These are phyloP conservation scores for Scedosporium minutisporum DNA, from an alignment of 2,329 filamentous ascomycete genomes.

Conservation along the genomic window DNA sequence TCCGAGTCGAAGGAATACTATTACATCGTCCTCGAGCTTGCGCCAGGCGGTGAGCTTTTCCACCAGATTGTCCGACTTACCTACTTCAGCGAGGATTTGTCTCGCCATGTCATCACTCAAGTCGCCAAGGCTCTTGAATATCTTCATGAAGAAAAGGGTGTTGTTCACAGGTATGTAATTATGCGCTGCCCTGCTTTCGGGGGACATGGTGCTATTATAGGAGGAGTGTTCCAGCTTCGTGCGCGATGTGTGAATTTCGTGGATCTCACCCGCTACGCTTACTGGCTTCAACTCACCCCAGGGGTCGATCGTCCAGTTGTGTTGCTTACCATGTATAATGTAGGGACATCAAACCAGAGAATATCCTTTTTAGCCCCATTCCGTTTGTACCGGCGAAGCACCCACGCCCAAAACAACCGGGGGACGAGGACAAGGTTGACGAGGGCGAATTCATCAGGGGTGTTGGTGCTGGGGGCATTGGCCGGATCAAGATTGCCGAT, in stretches of 20 bases:
- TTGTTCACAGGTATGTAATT: constrained; percentile 78
- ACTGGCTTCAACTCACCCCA: no score
- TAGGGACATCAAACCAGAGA: constrained; percentile 97
- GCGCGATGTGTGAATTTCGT: no score
- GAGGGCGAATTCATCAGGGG: constrained; percentile 87
- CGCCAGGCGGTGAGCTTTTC: constrained; percentile 91
- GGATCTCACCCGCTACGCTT: no score
- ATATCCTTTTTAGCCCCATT: constrained; percentile 83
- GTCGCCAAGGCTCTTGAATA: constrained; percentile 91
- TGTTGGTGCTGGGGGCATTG: constrained; percentile 79
- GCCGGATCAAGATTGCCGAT: constrained; percentile 92
- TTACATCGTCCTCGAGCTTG: constrained; percentile 92
- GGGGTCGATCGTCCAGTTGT: background rate
- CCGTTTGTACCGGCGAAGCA: constrained; percentile 71
- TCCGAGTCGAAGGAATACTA: constrained; percentile 92
- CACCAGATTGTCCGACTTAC: constrained; percentile 97
- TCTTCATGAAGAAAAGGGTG: constrained; percentile 85
- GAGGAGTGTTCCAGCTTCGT: no score
- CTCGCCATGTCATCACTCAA: constrained; percentile 86
- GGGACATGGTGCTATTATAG: no score
- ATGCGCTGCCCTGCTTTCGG: background rate
- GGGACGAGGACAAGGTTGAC: constrained; percentile 94
- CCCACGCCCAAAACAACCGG: constrained; percentile 71
- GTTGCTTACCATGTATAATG: background rate
- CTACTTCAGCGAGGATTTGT: constrained; percentile 95